Percentiles rank a stretch among this genome's conserved stretches.
Evolutionary conservation across 2,329 filamentous ascomycete genomes (phyloP).

Genomic region (Beauveria australis): DNA sequence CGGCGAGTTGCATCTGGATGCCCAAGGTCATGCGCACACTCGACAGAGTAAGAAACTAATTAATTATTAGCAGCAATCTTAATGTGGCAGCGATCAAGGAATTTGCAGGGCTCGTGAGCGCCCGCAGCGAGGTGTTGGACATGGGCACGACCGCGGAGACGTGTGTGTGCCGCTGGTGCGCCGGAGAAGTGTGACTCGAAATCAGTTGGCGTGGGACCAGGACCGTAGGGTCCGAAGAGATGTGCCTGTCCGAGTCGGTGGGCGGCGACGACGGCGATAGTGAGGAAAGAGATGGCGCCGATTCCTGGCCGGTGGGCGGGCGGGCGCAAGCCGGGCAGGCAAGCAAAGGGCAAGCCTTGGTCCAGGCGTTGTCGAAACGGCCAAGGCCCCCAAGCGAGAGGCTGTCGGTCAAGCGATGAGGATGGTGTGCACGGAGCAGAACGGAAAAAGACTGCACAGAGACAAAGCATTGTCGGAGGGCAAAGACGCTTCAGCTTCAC

Average conservation of each 20-base stretch:
- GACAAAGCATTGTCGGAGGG: neutral
- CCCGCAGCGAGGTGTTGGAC: neutral
- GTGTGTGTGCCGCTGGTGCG: neutral
- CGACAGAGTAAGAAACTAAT: too few relatives aligned
- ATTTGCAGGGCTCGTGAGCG: neutral
- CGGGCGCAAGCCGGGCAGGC: neutral
- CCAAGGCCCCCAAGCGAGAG: neutral
- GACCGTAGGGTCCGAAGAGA: neutral
- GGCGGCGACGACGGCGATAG: constrained; percentile 4
- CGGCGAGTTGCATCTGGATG: constrained; percentile 1
- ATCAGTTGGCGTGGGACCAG: neutral
- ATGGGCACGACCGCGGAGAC: neutral
- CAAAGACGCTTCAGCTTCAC: neutral
- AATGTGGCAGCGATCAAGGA: neutral
- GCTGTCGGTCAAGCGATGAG: constrained; percentile 5
- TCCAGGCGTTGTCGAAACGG: neutral
- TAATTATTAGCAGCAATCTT: neutral
- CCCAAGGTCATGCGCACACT: neutral
- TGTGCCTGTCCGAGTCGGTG: neutral
- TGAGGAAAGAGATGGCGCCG: neutral
- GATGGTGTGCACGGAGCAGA: neutral
- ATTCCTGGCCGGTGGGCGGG: neutral
- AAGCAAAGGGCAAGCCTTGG: neutral
- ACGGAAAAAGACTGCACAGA: neutral
- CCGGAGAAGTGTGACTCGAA: neutral